These are phyloP conservation scores for Xylaria sp. DNA, from an alignment of 2,329 filamentous ascomycete species.

Conservation along the genomic window DNA sequence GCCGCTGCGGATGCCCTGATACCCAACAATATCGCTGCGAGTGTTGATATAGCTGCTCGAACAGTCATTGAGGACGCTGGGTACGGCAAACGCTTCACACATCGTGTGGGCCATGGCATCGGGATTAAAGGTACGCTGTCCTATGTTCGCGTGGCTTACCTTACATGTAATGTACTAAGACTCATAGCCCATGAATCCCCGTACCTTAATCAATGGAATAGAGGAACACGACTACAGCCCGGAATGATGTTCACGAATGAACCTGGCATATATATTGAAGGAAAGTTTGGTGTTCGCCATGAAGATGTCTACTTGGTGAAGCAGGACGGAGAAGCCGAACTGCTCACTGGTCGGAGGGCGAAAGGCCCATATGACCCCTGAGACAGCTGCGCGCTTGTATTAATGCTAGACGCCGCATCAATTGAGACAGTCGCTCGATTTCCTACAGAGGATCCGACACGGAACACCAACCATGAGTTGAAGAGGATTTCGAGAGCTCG, in stretches of 20 bases:
- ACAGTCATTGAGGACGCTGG: constrained; percentile 62
- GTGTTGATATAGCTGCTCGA: constrained; percentile 65
- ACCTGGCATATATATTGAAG: constrained; percentile 66
- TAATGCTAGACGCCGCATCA: too few relatives aligned
- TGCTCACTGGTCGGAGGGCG: constrained; percentile 60
- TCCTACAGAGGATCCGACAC: too few relatives aligned
- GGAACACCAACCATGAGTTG: too few relatives aligned
- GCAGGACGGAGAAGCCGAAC: constrained; percentile 57
- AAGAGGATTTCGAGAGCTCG: too few relatives aligned
- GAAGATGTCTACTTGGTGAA: constrained; percentile 66
- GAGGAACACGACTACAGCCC: constrained; percentile 49
- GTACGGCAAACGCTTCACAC: constrained; percentile 65
- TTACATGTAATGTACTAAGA: not conserved
- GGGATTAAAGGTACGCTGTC: constrained; percentile 59
- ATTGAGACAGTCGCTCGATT: too few relatives aligned
- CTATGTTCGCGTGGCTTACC: not conserved
- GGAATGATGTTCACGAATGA: constrained; percentile 70
- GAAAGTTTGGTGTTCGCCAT: constrained; percentile 65
- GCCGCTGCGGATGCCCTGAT: constrained; percentile 57
- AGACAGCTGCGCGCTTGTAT: too few relatives aligned
- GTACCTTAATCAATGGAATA: constrained; percentile 68
- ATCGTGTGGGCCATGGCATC: constrained; percentile 67
- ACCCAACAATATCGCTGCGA: constrained; percentile 60
- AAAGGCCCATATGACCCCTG: constrained; percentile 58
- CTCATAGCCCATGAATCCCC: constrained; percentile 64